A percentile compares a stretch with the other conserved stretches of the same genome.
Conservation (phyloP, 2,329 filamentous ascomycete species). For the Sodiomyces alkalinus region DNA sequence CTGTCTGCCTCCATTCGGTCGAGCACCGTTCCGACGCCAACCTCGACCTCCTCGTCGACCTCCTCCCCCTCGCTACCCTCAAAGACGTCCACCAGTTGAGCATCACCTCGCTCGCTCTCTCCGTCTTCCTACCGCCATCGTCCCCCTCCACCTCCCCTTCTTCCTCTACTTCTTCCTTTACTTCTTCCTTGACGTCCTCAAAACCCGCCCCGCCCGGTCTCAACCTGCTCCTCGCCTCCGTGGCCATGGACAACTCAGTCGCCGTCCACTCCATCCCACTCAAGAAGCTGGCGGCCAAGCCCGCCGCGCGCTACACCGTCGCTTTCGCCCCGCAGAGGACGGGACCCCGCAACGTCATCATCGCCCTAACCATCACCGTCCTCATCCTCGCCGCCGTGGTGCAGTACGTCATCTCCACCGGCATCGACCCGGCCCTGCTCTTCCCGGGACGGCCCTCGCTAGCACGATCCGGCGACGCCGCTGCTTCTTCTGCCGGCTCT, state of each 20-base stretch:
- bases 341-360: slow-evolving; percentile 30
- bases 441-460: slow-evolving; percentile 1
- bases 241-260: slow-evolving; percentile 65
- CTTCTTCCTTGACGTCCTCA: no score
- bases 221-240: slow-evolving; percentile 64
- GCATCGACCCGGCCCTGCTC: slow-evolving; percentile 31
- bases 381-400: slow-evolving; percentile 39
- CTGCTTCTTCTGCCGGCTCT: no score
- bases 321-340: slow-evolving; percentile 35
- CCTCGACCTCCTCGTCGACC: slow-evolving; percentile 33
- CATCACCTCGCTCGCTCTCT: slow-evolving; percentile 45
- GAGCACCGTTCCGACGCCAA: slow-evolving; percentile 42
- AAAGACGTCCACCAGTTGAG: slow-evolving; percentile 38
- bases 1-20: slow-evolving; percentile 63
- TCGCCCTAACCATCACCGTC: slow-evolving; percentile 46
- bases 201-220: slow-evolving; percentile 14
- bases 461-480: background rate
- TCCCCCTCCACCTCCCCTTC: slow-evolving; percentile 30
- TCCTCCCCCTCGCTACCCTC: slow-evolving; percentile 37
- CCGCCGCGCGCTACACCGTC: slow-evolving; percentile 51
- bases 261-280: slow-evolving; percentile 70
- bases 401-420: slow-evolving; percentile 24
- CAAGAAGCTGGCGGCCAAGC: slow-evolving; percentile 23
- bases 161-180: no score
- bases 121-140: slow-evolving; percentile 39